Evolutionary conservation across 208 protist species (phyloP), one percentile per base, ranked within the genome.

Genomic region (Leishmania tarentolae): DNA sequence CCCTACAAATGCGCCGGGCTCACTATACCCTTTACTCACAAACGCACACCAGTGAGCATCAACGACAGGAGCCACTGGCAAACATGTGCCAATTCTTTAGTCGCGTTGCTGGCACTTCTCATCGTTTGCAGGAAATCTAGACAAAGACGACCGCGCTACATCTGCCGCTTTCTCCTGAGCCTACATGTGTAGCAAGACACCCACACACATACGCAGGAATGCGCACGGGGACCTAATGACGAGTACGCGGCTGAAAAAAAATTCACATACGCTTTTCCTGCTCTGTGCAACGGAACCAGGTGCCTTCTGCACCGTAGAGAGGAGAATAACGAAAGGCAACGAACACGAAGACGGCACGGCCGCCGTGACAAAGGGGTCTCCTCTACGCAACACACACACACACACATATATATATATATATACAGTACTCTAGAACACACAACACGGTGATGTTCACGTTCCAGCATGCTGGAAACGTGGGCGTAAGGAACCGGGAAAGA

Each of bases 341-440:
- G 56, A 21, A 24, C 56, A 31, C 50, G 56, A 13, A n/a, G 56
- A 61, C 24, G 24, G 17, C 56, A n/a, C 24, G 24, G 56, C 24
- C 56, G 24, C 56, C 17, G 24, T 21, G 56, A 31, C 7, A 61
- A 13, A 11, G 24, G 24, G 17, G 56, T 11, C 2, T 61, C 24
- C 56, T 61, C 56, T 61, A 53, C 72, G 35, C 9, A 13, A 37
- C 72, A 63, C 72, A 76, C 15, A 76, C 50, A 75, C 66, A 40
- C 31, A 21, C 2, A 72, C 66, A 72, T 37, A 50, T 24, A 42
- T 50, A 73, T 19, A 73, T 37, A 72, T 24, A 72, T 2, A 7
- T 19, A 53, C 19, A 52, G 47, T 15, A 52, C 47, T 52, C n/a
- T 7, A 61, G 40, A 42, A 37, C 44, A 75, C 40, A 75, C 70